phyloP scores from a whole-genome alignment of 176 grass and related monocot genomes.

The Zizania latifolia region DNA sequence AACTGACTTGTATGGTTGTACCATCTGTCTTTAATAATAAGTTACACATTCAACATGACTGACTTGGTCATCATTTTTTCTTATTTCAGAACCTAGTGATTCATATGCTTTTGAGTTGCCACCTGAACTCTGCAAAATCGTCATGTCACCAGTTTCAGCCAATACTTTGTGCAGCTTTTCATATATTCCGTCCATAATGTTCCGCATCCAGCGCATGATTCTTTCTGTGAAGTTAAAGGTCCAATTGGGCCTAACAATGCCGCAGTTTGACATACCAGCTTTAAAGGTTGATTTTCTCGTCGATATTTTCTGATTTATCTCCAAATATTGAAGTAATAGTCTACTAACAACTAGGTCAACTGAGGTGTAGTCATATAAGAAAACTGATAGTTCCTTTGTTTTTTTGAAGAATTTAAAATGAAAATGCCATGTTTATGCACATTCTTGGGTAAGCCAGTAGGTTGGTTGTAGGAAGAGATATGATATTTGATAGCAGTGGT shows the following conservation, averaged over 20 bases:
- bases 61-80: conserved; percentile 14
- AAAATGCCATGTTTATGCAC: not conserved
- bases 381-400: not conserved
- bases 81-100: conserved; percentile 23
- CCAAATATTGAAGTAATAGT: not conserved
- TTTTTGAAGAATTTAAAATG: not conserved
- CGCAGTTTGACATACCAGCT: conserved; percentile 42
- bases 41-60: not conserved
- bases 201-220: conserved; percentile 66
- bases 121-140: conserved; percentile 67
- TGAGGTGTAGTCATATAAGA: not conserved
- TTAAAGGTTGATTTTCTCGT: conserved; percentile 44
- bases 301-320: not conserved
- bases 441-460: not conserved
- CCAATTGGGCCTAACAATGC: conserved; percentile 34
- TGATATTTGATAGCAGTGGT: not conserved
- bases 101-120: conserved; percentile 43
- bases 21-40: not conserved
- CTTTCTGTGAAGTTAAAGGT: conserved; percentile 59
- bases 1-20: not conserved
- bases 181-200: conserved; percentile 63
- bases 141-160: conserved; percentile 46
- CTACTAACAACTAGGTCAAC: not conserved
- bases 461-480: not conserved
- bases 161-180: conserved; percentile 42